Evolutionary conservation across 345 rosid species (phyloP), one percentile per base, ranked within the genome.

Genomic region (Sonneratia caseolaris): DNA sequence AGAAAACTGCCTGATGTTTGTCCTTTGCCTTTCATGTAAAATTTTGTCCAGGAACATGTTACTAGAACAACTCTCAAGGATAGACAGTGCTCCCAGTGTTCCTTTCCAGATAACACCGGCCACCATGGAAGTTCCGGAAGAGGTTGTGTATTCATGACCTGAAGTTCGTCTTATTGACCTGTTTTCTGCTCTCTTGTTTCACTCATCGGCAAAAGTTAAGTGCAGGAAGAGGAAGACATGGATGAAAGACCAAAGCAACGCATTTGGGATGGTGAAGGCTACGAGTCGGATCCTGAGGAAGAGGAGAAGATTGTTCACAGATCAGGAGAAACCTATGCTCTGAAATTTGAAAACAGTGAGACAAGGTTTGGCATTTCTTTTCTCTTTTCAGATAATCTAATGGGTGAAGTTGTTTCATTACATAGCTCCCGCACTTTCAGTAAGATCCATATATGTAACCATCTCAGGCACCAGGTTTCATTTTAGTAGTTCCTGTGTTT

Each of bases 251-350:
- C 88, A 69, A 87, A 89, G 68, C 97, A 80, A 74, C 96, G 97
- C 68, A 90, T 95, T 73, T 95, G 98, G 98, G 84, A 81, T 81
- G 85, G 91, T 73, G 91, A 85, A 21, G 85, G 75, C 74, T 83
- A 87, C 78, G 94, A 84, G 51, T 92, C 98, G 7, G 99, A 92
- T 73, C 84, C 81, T 61, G 98, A 90, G 42, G 92, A 87, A 40
- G 96, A 87, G 75, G 87, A 82, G 53, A 88, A 81, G 73, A 84
- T 83, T 70, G 78, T 3, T 21, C 79, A 72, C 42, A 80, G 83
- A 71, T 83, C 78, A 73, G 71, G 75, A 37, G 76, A 70, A 75
- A 74, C 68, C 62, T 81, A 43, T 78, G 84, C 68, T 66, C 79
- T 35, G 64, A 64, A 70, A 61, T 68, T 70, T 66, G 82, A 78